A percentile compares a stretch with the other conserved stretches of the same genome.
Evolutionary conservation across 2,329 filamentous ascomycete species (phyloP).

Genomic region (Albophoma yamanashiensis): DNA sequence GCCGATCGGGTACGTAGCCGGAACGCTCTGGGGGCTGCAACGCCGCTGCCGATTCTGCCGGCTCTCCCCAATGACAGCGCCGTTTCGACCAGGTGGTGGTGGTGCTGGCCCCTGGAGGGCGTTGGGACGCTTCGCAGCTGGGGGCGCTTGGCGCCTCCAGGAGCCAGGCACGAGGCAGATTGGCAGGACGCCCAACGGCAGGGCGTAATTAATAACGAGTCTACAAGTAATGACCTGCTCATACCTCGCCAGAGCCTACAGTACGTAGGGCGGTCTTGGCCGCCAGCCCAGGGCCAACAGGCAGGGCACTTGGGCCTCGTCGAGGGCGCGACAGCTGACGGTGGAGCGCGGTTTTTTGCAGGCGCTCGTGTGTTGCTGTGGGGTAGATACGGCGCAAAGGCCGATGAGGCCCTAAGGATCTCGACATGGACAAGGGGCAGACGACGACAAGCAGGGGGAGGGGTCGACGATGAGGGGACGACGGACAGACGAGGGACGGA

Average conservation of each 20-base stretch:
- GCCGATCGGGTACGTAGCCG: neutral
- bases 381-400: neutral
- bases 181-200: neutral
- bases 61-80: neutral
- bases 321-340: neutral
- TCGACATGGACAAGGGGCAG: neutral
- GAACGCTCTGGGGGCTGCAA: neutral
- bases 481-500: neutral
- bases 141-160: neutral
- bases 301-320: neutral
- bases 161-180: neutral
- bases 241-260: neutral
- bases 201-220: neutral
- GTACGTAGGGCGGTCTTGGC: neutral
- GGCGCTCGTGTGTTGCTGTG: neutral
- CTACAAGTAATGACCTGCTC: neutral
- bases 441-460: neutral
- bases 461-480: neutral
- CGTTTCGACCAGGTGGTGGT: neutral
- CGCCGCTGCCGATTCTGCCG: slow-evolving; percentile 1
- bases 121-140: neutral
- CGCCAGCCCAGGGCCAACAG: neutral
- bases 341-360: neutral
- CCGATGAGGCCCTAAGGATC: neutral
- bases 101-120: neutral